Base-by-base conservation (phyloP, 164 flowering plant species). In the Warburgia ugandensis region DNA sequence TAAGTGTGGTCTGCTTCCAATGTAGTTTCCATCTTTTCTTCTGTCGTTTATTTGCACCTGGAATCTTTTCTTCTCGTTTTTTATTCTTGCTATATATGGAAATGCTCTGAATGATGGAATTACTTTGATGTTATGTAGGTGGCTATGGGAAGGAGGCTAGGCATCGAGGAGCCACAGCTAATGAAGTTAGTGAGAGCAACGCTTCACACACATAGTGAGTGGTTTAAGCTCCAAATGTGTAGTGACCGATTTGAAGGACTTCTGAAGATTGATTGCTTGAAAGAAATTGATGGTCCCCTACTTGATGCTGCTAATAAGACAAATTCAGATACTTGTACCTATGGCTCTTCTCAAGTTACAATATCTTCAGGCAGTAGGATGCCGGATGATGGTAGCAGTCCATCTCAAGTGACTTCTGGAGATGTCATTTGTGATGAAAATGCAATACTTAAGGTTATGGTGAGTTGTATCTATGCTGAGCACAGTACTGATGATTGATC, bases 361-460 rank as follows among this genome's bases (percentile, higher is more conserved):
- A 53, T 71, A 32, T 82, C 92, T 38, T 83, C 95, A 25, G 58
- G 78, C 40, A 68, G 60, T 45, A 74, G 72, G 62, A 55, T 63
- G 52, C 65, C 70, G 11, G 95, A 86, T 67, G 94, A 86, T 69
- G 77, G 84, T 36, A 68, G 67, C 72, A 88, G 95, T 58, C 87
- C 84, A 5, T 57, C 71, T 48, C 95, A 81, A 66, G 73, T 52
- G 39, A 76, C 90, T 43, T 73, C 95, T 3, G 56, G 68, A 47
- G 96, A 86, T 37, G 52, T 69, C 40, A 31, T 63, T 14, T 84
- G 82, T 61, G 99, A 94, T 62, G 99, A 94, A 73, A 71, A 54
- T 71, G 94, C 97, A 38, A 86, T 94, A 40, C 78, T 94, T 2
- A 94, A 94, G 80, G 99, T 94, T 23, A 94, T 94, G 99, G 99